These are phyloP conservation scores for Colletotrichum graminicola DNA, from an alignment of 2,329 filamentous ascomycete genomes.

Conservation along the genomic window DNA sequence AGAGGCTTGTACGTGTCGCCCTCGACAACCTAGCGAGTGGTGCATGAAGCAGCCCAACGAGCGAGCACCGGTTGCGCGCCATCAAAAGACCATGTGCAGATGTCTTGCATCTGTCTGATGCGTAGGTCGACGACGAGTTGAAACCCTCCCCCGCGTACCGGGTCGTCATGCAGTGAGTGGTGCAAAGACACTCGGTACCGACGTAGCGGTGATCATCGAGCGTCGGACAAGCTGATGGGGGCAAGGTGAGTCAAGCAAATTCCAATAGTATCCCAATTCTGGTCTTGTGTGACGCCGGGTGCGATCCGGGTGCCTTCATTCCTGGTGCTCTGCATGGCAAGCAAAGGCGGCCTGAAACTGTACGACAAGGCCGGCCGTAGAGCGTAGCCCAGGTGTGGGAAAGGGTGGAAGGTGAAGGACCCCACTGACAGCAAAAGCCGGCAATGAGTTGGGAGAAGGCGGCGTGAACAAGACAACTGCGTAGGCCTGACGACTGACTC, in stretches of 20 bases:
- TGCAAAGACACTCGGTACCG: slow-evolving; percentile 18
- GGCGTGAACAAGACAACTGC: not conserved
- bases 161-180: not conserved
- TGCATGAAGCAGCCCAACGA: not conserved
- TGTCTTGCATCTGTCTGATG: not conserved
- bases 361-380: slow-evolving; percentile 6
- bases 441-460: not conserved
- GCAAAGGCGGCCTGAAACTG: slow-evolving; percentile 29
- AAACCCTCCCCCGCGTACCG: not conserved
- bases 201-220: slow-evolving; percentile 7
- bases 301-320: slow-evolving; percentile 15
- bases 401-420: not conserved
- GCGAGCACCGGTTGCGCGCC: not conserved
- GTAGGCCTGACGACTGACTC: not conserved
- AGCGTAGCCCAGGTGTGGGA: not conserved
- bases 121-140: not conserved
- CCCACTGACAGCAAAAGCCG: slow-evolving; percentile 4
- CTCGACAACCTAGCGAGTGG: not conserved
- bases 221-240: slow-evolving; percentile 3
- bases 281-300: slow-evolving; percentile 10
- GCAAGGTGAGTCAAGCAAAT: slow-evolving; percentile 5
- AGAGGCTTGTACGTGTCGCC: not conserved
- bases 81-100: not conserved
- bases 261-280: not conserved
- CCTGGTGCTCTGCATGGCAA: slow-evolving; percentile 15